Conservation (phyloP, 495 filamentous ascomycete species). For the Choiromyces venosus region DNA sequence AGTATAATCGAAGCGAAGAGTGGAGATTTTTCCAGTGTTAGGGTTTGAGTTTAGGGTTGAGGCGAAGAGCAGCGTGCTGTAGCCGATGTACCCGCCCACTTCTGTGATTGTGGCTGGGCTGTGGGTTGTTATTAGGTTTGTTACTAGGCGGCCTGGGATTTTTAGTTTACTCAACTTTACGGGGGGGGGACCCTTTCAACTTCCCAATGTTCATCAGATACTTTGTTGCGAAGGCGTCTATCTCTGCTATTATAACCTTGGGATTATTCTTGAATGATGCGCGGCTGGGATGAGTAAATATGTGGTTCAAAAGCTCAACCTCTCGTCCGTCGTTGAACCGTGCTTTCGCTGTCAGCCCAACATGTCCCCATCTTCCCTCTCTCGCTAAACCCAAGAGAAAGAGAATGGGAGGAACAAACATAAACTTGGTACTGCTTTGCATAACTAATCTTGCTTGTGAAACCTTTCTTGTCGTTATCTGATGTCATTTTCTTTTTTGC, state of each 20-base stretch:
- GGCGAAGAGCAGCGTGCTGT: conserved; percentile 68
- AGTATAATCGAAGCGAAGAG: conserved; percentile 61
- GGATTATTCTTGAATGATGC: conserved; percentile 50
- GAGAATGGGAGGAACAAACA: conserved; percentile 13
- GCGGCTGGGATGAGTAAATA: conserved; percentile 57
- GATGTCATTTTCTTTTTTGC: conserved; percentile 8
- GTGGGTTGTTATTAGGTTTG: conserved; percentile 56
- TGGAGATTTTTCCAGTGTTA: conserved; percentile 62
- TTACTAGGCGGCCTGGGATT: conserved; percentile 50
- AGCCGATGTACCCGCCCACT: conserved; percentile 76
- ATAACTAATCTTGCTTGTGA: conserved; percentile 38
- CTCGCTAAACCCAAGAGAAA: not conserved
- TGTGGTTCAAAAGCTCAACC: conserved; percentile 62
- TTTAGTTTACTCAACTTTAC: not conserved
- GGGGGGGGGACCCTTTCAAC: conserved; percentile 52
- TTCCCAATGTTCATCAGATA: conserved; percentile 77
- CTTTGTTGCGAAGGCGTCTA: conserved; percentile 66
- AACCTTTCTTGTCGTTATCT: conserved; percentile 1
- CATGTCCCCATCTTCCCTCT: not conserved
- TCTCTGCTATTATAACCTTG: conserved; percentile 56
- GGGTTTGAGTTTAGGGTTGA: conserved; percentile 54
- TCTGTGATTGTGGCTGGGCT: conserved; percentile 70
- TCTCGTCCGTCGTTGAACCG: conserved; percentile 68
- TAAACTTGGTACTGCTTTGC: conserved; percentile 45
- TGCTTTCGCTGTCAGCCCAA: not conserved